Base-by-base conservation (phyloP, 768 basidiomycete genomes). In the Boletales sp. region DNA sequence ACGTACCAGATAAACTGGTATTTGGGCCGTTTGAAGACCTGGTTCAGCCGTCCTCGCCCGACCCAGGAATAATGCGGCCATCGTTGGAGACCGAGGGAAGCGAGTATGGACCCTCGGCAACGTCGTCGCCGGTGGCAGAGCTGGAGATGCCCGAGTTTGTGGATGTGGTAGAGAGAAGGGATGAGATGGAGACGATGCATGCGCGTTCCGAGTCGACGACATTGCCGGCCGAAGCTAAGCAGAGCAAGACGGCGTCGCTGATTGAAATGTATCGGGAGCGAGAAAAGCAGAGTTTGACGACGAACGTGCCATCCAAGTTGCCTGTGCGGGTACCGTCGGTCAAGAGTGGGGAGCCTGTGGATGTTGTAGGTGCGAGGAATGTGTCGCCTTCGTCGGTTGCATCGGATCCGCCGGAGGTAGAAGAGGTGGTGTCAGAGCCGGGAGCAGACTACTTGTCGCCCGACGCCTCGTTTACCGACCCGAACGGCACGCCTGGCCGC, bases 251-350 rank as follows among this genome's bases (percentile, higher is more conserved):
- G 1, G 83, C 86, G 4, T 79, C 83, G 2, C 74, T 92, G 44
- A 92, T 91, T 57, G 87, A 90, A 65, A 87, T 92, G 87, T 92
- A 90, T 58, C 81, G 87, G 44, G 85, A 91, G 69, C 60, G 62
- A 61, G 87, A 82, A 73, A 80, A 77, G 58, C 78, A 74, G 47
- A 55, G 45, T 45, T 40, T 54, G 37, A 1, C 34, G 18, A 0
- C 54, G 3, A 19, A 45, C 27, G 5, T 24, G 6, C 62, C 62
- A 11, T 75, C 72, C 48, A 69, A 56, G 43, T 62, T 68, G 13
- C 75, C 69, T 13, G 64, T 75, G 38, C 71, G 66, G 29, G 59
- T 64, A 34, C 17, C 62, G 11, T 40, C 62, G 2, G 15, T 45
- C 39, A 58, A 56, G 31, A 40, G 54, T 11, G 13, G 17, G 3